These are phyloP conservation scores for Symmetrospora coprosmae DNA, from an alignment of 768 basidiomycete species.

Conservation along the genomic window DNA sequence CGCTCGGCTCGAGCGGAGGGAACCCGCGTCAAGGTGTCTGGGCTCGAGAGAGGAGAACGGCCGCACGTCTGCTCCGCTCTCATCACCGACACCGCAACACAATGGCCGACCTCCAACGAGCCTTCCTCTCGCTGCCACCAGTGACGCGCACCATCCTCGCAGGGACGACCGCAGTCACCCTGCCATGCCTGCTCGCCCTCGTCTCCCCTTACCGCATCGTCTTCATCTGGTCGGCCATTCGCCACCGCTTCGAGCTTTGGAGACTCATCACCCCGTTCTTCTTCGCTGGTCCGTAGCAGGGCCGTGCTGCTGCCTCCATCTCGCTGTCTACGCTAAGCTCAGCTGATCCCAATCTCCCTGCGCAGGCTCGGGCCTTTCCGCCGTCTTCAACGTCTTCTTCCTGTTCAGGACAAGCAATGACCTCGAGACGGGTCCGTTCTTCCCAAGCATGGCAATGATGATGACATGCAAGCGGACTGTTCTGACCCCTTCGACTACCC, in stretches of 20 bases:
- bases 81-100: too few relatives aligned
- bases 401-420: conserved; percentile 55
- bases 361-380: conserved; percentile 50
- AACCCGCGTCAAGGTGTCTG: too few relatives aligned
- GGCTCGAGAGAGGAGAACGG: too few relatives aligned
- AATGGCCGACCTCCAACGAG: conserved; percentile 15
- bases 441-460: conserved; percentile 50
- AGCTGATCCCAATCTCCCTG: too few relatives aligned
- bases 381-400: conserved; percentile 56
- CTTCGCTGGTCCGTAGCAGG: neutral
- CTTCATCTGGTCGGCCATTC: conserved; percentile 42
- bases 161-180: conserved; percentile 50
- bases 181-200: conserved; percentile 48
- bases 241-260: conserved; percentile 46
- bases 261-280: conserved; percentile 25
- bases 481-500: neutral
- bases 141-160: conserved; percentile 58
- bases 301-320: too few relatives aligned
- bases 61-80: too few relatives aligned
- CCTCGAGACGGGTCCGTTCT: conserved; percentile 50
- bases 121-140: conserved; percentile 44
- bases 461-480: neutral
- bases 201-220: conserved; percentile 46
- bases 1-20: too few relatives aligned
- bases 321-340: too few relatives aligned